Conservation (phyloP, 805 yeast genomes). For the Lipomyces yamadae region DNA sequence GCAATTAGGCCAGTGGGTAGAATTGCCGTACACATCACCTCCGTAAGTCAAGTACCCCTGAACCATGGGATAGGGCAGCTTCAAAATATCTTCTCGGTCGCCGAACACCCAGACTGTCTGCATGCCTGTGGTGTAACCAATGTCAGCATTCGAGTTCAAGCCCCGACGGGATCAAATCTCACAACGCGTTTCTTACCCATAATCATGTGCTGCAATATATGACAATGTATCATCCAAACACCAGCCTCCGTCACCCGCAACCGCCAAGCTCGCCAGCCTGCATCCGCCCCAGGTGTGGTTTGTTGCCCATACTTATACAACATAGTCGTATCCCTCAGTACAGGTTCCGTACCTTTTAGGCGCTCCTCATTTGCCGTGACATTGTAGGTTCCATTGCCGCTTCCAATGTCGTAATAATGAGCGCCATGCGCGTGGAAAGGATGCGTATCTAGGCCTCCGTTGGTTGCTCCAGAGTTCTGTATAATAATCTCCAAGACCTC, state of each 20-base stretch:
- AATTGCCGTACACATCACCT: not conserved
- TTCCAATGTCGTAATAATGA: not conserved
- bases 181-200: not conserved
- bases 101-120: constrained; percentile 1
- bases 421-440: constrained; percentile 7
- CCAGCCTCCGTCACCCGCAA: not conserved
- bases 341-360: not conserved
- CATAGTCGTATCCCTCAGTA: not conserved
- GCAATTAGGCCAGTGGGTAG: not conserved
- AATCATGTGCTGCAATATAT: constrained; percentile 4
- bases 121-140: not conserved
- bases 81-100: not conserved
- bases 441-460: not conserved
- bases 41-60: constrained; percentile 2
- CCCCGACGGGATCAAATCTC: too few species aligned
- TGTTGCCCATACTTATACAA: not conserved
- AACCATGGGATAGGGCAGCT: not conserved
- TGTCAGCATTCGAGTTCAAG: too few species aligned
- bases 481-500: constrained; percentile 6
- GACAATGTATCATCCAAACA: constrained; percentile 3
- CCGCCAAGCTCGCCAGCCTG: constrained; percentile 4
- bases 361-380: not conserved
- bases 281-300: not conserved
- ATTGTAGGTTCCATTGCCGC: constrained; percentile 3
- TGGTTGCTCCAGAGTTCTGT: not conserved